Base-by-base conservation (phyloP, 306 rosid genomes). In the Trichosanthes truncata region DNA sequence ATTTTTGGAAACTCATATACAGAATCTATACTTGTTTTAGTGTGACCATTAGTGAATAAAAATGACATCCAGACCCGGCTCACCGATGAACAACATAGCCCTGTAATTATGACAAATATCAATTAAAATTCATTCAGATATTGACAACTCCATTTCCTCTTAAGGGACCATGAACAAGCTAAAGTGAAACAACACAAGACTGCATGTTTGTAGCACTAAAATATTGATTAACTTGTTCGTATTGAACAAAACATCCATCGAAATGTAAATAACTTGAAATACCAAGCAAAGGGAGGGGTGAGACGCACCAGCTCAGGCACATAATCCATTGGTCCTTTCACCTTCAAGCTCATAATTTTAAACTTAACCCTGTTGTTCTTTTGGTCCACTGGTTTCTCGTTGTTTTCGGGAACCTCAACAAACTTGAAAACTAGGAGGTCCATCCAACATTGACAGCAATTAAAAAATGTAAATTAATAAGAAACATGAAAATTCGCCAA, bases 301-400 rank as follows among this genome's bases (percentile, higher is more conserved):
- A 65, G 66, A 95, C 99, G 73, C 80, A 95, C 99, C 97, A 96
- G 89, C 86, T 96, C 99, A 18, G 99, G 98, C 82, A 93, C 88
- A 48, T 96, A 96, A 48, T 96, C 99, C 84, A 90, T 88, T 60
- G 86, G 41, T 84, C 93, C 97, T 78, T 96, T 88, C 90, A 96
- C 98, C 92, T 96, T 96, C 90, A 96, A 87, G 90, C 98, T 96
- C 98, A 93, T 96, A 86, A 93, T 96, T 89, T 96, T 96, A 88
- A 96, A 96, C 83, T 96, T 96, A 77, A 91, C 96, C 84, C 87
- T 88, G 86, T 90, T 90, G 86, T 90, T 90, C 89, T 87, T 96
- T 73, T 93, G 88, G 81, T 87, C 90, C 55, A 85, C 94, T 17
- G 90, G 87, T 78, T 87, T 95, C 87, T 95, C 99, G 83, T 95